Conservation (phyloP, 1,284 basidiomycete genomes). For the Vanrija sp. region DNA sequence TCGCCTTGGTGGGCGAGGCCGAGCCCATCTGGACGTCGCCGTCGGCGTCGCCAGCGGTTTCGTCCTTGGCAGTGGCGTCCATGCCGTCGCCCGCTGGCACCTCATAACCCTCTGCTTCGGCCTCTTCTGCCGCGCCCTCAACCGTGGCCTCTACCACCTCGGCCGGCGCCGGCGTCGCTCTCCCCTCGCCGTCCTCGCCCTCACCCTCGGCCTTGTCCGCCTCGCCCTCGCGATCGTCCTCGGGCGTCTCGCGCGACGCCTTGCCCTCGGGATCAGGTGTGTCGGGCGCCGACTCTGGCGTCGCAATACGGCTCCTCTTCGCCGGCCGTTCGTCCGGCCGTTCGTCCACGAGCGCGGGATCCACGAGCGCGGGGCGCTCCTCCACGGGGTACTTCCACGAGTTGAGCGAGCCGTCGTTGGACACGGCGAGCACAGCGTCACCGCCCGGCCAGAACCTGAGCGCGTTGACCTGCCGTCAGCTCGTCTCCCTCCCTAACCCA, state of each 20-base stretch:
- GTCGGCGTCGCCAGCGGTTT: neutral
- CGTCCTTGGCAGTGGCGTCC: neutral
- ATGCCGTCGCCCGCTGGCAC: neutral
- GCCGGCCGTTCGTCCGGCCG: constrained; percentile 8
- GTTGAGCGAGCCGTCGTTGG: constrained; percentile 39
- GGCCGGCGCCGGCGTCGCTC: neutral
- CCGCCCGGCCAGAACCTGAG: constrained; percentile 36
- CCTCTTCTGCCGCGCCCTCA: neutral
- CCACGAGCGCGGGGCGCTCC: constrained; percentile 5
- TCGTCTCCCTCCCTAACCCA: constrained; percentile 8
- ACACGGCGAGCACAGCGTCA: constrained; percentile 34
- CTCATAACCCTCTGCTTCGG: neutral
- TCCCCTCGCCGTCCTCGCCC: constrained; percentile 5
- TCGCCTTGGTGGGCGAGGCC: neutral
- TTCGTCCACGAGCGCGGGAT: constrained; percentile 7
- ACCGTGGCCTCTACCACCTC: neutral
- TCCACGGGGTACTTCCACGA: constrained; percentile 39
- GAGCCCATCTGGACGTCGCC: constrained; percentile 20
- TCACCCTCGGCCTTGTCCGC: constrained; percentile 1
- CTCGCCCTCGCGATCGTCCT: constrained; percentile 2
- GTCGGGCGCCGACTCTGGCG: constrained; percentile 1
- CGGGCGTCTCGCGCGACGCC: constrained; percentile 3
- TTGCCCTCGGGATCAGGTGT: constrained; percentile 3
- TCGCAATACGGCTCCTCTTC: constrained; percentile 8
- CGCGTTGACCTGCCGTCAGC: constrained; percentile 38